These are phyloP conservation scores for Grosmannia serpens DNA, from an alignment of 2,329 filamentous ascomycete genomes.

Conservation along the genomic window DNA sequence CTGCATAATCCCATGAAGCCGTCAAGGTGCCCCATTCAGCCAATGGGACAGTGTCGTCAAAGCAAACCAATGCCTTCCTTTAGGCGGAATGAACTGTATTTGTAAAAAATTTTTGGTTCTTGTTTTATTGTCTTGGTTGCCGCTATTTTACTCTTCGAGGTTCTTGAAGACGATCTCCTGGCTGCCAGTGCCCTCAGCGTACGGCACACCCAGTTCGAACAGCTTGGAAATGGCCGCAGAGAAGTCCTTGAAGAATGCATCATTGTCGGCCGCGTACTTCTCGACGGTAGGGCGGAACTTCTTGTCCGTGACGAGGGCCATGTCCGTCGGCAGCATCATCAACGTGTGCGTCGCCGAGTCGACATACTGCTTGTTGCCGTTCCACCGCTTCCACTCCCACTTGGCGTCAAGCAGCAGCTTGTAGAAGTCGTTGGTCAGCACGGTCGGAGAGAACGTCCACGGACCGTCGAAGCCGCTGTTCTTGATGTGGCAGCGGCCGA, in stretches of 20 bases:
- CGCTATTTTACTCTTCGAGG: constrained; percentile 21
- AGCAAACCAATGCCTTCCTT: not conserved
- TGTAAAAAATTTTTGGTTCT: not conserved
- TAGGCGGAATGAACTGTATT: too few species aligned
- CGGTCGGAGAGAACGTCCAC: constrained; percentile 85
- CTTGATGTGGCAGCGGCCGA: constrained; percentile 78
- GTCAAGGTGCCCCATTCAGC: not conserved
- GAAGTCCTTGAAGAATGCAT: constrained; percentile 91
- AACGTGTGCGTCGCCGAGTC: constrained; percentile 77
- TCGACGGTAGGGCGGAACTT: constrained; percentile 69
- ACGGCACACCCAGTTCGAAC: constrained; percentile 91
- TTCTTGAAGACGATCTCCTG: constrained; percentile 54
- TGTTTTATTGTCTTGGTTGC: not conserved
- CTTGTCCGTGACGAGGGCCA: constrained; percentile 81
- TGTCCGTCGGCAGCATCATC: constrained; percentile 96
- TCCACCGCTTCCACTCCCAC: constrained; percentile 87
- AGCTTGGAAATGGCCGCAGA: constrained; percentile 65
- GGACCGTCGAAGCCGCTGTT: constrained; percentile 81
- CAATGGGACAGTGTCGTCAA: not conserved
- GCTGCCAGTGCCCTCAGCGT: constrained; percentile 50
- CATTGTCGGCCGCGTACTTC: constrained; percentile 83
- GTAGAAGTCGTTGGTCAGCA: constrained; percentile 93
- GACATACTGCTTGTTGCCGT: constrained; percentile 82
- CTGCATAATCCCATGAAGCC: not conserved
- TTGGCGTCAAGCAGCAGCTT: constrained; percentile 80